A percentile compares a stretch with the other conserved stretches of the same genome.
Evolutionary conservation across 2,329 filamentous ascomycete genomes (phyloP).

Genomic region (Xylariaceae sp.): DNA sequence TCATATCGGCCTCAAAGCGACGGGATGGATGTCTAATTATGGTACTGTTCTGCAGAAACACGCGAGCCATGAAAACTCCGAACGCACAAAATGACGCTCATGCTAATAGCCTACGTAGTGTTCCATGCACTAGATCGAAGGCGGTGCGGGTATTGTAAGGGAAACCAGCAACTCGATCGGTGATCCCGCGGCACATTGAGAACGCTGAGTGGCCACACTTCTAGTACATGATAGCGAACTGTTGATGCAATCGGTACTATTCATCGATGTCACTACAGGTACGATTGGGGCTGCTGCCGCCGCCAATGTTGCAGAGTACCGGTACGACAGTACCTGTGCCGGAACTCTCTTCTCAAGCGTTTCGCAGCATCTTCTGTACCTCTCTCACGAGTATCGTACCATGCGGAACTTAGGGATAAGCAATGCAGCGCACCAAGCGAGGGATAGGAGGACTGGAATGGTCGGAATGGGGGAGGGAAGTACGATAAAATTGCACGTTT

Average conservation of each 20-base stretch:
- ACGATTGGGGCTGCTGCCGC: conserved; percentile 13
- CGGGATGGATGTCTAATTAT: conserved; percentile 13
- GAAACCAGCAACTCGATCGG: conserved; percentile 21
- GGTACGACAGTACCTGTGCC: conserved; percentile 14
- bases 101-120: conserved; percentile 15
- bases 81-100: conserved; percentile 24
- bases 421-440: conserved; percentile 21
- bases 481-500: conserved; percentile 29
- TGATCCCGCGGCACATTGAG: not conserved
- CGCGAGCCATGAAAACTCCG: conserved; percentile 21
- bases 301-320: too few relatives aligned
- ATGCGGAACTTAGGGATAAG: conserved; percentile 15
- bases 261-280: conserved; percentile 12
- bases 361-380: conserved; percentile 4
- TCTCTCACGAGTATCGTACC: conserved; percentile 7
- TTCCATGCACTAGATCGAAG: conserved; percentile 17
- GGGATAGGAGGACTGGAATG: conserved; percentile 11
- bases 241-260: conserved; percentile 11
- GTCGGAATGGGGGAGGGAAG: conserved; percentile 8
- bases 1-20: conserved; percentile 6
- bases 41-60: conserved; percentile 18
- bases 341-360: conserved; percentile 15
- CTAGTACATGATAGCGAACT: conserved; percentile 12
- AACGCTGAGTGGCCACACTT: conserved; percentile 14
- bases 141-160: too few relatives aligned